phyloP scores from a whole-genome alignment of 2,329 filamentous ascomycete species.

The Calonectria leucothoes region DNA sequence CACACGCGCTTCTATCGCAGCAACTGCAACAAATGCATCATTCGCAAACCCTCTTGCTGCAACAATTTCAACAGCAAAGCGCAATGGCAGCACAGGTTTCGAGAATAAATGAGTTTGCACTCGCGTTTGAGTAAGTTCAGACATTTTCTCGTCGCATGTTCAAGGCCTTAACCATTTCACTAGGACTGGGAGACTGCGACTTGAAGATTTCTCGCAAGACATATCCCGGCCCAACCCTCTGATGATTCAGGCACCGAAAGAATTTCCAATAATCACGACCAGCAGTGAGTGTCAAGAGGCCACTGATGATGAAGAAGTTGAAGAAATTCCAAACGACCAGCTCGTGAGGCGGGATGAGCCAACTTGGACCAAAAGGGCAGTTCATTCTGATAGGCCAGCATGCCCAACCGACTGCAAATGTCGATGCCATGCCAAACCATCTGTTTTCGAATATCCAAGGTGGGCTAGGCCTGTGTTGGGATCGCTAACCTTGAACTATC shows the following conservation, averaged over 20 bases:
- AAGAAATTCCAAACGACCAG: background rate
- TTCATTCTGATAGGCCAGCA: background rate
- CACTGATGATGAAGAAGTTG: background rate
- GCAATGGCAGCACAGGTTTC: background rate
- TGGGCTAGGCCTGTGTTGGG: background rate
- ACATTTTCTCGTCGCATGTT: background rate
- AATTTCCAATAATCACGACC: background rate
- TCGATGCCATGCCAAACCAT: background rate
- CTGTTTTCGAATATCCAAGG: background rate
- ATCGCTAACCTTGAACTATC: background rate
- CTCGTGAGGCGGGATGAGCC: background rate
- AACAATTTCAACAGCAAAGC: background rate
- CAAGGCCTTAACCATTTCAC: background rate
- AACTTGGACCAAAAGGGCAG: background rate
- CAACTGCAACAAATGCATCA: background rate
- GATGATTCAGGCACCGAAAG: background rate
- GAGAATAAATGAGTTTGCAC: background rate
- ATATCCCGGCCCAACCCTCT: accelerated
- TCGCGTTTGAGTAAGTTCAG: background rate
- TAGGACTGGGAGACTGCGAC: background rate
- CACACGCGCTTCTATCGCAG: background rate
- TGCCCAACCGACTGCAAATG: background rate
- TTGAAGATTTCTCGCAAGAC: background rate
- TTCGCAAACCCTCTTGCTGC: background rate
- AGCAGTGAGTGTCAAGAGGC: background rate